Conservation (phyloP, 345 rosid species). For the Noccaea caerulescens region DNA sequence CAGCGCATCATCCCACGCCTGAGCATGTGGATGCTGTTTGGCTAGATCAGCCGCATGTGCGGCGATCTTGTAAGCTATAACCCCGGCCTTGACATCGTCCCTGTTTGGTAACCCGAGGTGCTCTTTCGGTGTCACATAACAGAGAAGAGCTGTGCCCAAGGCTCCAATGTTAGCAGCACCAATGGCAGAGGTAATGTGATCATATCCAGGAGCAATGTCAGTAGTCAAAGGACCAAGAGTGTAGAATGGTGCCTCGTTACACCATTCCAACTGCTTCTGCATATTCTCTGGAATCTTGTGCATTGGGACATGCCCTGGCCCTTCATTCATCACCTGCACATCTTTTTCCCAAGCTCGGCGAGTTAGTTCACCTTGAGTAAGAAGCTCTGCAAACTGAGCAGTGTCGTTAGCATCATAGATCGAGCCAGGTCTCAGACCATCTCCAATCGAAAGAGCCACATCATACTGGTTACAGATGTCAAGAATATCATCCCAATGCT, state of each 20-base stretch:
- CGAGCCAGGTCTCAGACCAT: conserved; percentile 96
- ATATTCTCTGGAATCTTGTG: conserved; percentile 99
- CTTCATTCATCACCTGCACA: conserved; percentile 99
- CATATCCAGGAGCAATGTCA: conserved; percentile 96
- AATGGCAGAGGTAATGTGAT: conserved; percentile 97
- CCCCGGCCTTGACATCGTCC: conserved; percentile 97
- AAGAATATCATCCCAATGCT: conserved; percentile 98
- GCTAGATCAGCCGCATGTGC: conserved; percentile 99
- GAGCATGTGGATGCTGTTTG: conserved; percentile 91
- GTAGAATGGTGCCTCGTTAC: conserved; percentile 98
- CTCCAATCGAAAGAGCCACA: conserved; percentile 93
- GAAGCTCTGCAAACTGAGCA: conserved; percentile 98
- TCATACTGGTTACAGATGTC: conserved; percentile 97
- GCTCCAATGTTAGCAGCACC: conserved; percentile 99
- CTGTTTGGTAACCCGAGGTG: conserved; percentile 98
- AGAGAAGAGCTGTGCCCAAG: conserved; percentile 97
- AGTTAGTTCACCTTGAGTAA: conserved; percentile 97
- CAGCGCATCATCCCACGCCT: conserved; percentile 96
- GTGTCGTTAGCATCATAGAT: conserved; percentile 98
- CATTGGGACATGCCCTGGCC: conserved; percentile 94
- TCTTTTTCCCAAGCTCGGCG: conserved; percentile 98
- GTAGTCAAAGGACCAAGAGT: conserved; percentile 97
- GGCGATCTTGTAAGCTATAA: conserved; percentile 93
- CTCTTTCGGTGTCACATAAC: conserved; percentile 97
- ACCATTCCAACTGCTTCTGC: conserved; percentile 99